phyloP scores from a whole-genome alignment of 2,329 filamentous ascomycete genomes.

The Aspergillus sp. region DNA sequence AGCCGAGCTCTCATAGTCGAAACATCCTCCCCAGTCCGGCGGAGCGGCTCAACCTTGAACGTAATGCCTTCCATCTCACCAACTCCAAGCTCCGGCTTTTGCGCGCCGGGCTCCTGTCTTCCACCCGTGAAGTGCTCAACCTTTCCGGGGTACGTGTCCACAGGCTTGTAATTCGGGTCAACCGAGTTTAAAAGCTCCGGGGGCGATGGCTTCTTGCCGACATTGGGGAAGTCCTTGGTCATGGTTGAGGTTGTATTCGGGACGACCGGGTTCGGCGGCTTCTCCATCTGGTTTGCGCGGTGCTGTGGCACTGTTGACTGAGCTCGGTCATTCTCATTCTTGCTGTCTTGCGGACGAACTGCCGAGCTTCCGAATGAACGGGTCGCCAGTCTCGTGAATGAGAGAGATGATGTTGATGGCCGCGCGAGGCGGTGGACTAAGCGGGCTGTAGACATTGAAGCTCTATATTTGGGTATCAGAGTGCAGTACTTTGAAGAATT shows the following conservation, averaged over 20 bases:
- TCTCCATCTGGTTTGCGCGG: slow-evolving; percentile 57
- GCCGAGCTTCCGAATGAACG: slow-evolving; percentile 34
- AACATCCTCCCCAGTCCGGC: slow-evolving; percentile 77
- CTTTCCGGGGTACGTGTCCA: slow-evolving; percentile 62
- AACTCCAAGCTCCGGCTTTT: slow-evolving; percentile 69
- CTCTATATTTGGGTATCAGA: not conserved
- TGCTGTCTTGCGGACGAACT: slow-evolving; percentile 38
- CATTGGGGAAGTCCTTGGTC: slow-evolving; percentile 61
- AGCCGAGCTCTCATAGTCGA: slow-evolving; percentile 87
- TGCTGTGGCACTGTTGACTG: slow-evolving; percentile 56
- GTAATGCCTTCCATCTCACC: slow-evolving; percentile 84
- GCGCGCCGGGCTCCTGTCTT: slow-evolving; percentile 54
- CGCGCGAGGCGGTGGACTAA: slow-evolving; percentile 48
- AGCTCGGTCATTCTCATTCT: slow-evolving; percentile 49
- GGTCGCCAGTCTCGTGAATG: slow-evolving; percentile 26
- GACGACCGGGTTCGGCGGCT: slow-evolving; percentile 60
- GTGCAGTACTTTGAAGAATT: not conserved
- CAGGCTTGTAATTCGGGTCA: slow-evolving; percentile 57
- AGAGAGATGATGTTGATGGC: slow-evolving; percentile 28
- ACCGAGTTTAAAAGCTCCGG: slow-evolving; percentile 61
- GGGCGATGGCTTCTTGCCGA: slow-evolving; percentile 57
- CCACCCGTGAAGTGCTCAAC: slow-evolving; percentile 66
- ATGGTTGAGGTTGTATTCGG: slow-evolving; percentile 66
- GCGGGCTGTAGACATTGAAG: slow-evolving; percentile 49
- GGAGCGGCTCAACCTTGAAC: slow-evolving; percentile 88